Base-by-base conservation (phyloP, 208 protist species). In the Trypanosomatidae sp. region DNA sequence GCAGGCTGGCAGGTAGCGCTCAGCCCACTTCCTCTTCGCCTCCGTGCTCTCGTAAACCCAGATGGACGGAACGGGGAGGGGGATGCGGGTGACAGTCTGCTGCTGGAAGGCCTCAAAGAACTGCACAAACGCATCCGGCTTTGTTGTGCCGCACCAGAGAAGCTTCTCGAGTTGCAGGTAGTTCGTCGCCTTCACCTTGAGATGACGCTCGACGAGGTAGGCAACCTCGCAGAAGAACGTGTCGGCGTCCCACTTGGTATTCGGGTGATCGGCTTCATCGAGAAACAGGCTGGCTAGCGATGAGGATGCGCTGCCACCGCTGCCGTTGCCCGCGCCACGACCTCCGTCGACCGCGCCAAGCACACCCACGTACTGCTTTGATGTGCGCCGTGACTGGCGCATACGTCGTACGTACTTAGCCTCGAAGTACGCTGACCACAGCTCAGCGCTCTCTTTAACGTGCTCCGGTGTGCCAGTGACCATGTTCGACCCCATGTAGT, bases 401-500 rank as follows among this genome's bases (percentile, higher is more conserved):
- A 95, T 81, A 39, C 76, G 75, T 17, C 53, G 77, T 15, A 82
- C 33, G 69, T 87, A 91, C 59, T 83, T 75, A 0, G 64, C 50
- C 69, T 86, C 81, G 65, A 88, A 92, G 77, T 86, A 91, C 41
- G 30, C 64, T 25, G 74, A 79, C 91, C 92, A 97, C 69, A 97
- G 64, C 60, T 68, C 77, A 5, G 81, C 81, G 60, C 90, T 94
- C 71, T 96, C 88, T 62, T 74, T 81, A 43, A 84, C 80, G 66
- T 89, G 85, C 39, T 76, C 85, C 1, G 62, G 47, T 15, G 74
- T 67, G 3, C 82, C 82, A 39, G 80, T 81, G 15, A 94, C 79
- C 60, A 95, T 74, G 73, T 97, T 95, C 22, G 92, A 92, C 49
- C 92, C 92, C 83, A 91, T 88, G 81, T 94, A 94, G 71, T 97